phyloP scores from a whole-genome alignment of 2,329 filamentous ascomycete genomes.

The Paracorniculantispora psalliotae region DNA sequence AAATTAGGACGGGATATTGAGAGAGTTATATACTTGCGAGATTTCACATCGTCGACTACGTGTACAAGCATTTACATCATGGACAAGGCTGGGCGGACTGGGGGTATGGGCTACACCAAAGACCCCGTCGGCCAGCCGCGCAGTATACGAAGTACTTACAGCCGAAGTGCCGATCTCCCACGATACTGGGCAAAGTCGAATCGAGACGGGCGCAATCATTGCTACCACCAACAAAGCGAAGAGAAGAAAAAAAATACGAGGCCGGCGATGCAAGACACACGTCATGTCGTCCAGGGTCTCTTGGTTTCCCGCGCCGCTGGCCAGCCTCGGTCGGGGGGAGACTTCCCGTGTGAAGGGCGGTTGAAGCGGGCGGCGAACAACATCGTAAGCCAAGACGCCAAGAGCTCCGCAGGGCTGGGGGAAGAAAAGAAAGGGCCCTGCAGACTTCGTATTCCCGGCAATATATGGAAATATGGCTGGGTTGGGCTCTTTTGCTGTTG shows the following conservation, averaged over 20 bases:
- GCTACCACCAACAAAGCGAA: too few species aligned
- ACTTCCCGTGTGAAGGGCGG: too few species aligned
- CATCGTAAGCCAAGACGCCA: conserved; percentile 1
- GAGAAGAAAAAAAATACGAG: conserved; percentile 7
- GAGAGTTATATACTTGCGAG: conserved; percentile 3
- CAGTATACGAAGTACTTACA: neutral
- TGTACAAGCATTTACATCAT: neutral
- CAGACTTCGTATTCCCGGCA: conserved; percentile 11
- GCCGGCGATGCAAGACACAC: conserved; percentile 1
- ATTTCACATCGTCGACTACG: neutral
- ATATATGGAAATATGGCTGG: neutral
- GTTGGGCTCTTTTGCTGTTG: neutral
- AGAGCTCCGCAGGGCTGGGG: conserved; percentile 7
- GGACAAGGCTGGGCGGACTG: neutral
- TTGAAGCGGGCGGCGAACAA: neutral
- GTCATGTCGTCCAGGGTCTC: conserved; percentile 5
- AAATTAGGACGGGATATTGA: neutral
- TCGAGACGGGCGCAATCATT: neutral
- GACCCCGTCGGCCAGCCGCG: neutral
- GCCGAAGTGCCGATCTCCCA: neutral
- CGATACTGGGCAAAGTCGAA: neutral
- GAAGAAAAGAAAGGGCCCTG: neutral
- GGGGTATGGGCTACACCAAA: neutral
- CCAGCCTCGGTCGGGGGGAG: neutral
- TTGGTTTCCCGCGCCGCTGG: neutral